A percentile compares a stretch with the other conserved stretches of the same genome.
phyloP scores from a whole-genome alignment of 331 rosid genomes.

The Cydonia oblonga region DNA sequence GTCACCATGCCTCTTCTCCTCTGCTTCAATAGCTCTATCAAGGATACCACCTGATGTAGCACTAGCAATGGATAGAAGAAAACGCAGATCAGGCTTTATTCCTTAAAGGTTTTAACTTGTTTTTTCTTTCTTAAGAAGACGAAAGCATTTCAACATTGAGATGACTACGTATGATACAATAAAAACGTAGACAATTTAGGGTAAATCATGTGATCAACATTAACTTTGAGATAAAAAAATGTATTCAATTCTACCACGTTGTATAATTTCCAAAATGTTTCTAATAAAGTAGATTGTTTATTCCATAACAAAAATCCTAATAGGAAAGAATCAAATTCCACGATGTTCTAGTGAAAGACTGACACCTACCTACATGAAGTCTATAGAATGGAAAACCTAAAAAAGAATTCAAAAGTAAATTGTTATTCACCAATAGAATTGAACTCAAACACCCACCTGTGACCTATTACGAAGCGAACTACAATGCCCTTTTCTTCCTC shows the following conservation, averaged over 20 bases:
- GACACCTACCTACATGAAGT: neutral
- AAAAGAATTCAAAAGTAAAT: neutral
- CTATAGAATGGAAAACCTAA: neutral
- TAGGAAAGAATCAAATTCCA: neutral
- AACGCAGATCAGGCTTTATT: neutral
- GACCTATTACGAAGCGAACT: slow-evolving; percentile 52
- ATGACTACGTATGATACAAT: neutral
- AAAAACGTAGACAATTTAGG: neutral
- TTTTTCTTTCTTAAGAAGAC: no score
- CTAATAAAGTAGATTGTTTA: neutral
- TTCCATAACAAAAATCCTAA: neutral
- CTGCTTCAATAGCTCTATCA: slow-evolving; percentile 52
- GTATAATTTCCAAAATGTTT: neutral
- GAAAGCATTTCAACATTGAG: neutral
- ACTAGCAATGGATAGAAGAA: slow-evolving; percentile 17
- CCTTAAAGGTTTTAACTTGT: neutral
- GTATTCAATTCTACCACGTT: neutral
- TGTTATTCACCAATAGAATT: neutral
- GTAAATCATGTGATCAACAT: neutral
- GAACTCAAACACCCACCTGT: slow-evolving; percentile 28
- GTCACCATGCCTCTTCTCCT: slow-evolving; percentile 42
- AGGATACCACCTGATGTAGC: slow-evolving; percentile 56
- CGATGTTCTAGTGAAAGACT: neutral
- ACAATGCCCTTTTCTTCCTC: slow-evolving; percentile 51
- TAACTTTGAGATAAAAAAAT: neutral